Evolutionary conservation across 768 basidiomycete genomes (phyloP).

Genomic region (Tylopilus sp.): DNA sequence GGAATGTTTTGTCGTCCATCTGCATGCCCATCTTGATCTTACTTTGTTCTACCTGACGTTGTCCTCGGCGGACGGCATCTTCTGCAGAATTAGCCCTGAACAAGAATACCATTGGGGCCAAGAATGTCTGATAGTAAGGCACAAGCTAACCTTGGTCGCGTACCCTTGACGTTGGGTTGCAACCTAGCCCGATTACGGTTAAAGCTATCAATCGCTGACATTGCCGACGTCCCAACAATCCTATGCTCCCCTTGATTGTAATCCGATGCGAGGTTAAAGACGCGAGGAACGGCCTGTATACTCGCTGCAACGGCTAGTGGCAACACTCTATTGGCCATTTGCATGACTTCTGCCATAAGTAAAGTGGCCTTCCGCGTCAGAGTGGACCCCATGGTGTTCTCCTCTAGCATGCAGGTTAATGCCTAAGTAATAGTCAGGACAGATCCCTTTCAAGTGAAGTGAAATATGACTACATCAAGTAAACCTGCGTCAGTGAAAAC

Average conservation of each 20-base stretch:
- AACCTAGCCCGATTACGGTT: constrained; percentile 82
- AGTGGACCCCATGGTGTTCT: constrained; percentile 64
- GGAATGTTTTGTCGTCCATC: constrained; percentile 94
- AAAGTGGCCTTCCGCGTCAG: constrained; percentile 88
- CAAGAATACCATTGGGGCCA: not conserved
- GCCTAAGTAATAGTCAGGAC: constrained; percentile 48
- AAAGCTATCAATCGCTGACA: constrained; percentile 88
- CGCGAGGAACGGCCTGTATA: constrained; percentile 81
- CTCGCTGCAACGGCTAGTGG: constrained; percentile 78
- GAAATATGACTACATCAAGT: constrained; percentile 60
- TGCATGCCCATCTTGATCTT: constrained; percentile 89
- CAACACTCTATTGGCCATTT: constrained; percentile 82
- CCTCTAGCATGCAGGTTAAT: constrained; percentile 80
- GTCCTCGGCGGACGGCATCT: constrained; percentile 82
- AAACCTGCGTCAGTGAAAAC: constrained; percentile 87
- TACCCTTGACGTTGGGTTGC: constrained; percentile 55
- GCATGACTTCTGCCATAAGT: constrained; percentile 87
- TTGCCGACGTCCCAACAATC: constrained; percentile 77
- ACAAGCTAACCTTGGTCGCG: constrained; percentile 60
- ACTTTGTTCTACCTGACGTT: constrained; percentile 86
- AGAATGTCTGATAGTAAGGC: not conserved
- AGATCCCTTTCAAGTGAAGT: not conserved
- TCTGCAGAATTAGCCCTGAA: constrained; percentile 75
- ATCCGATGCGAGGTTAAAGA: constrained; percentile 82
- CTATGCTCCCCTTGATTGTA: constrained; percentile 75